Evolutionary conservation across 768 basidiomycete genomes (phyloP).

Genomic region (Suillus cothurnatus): DNA sequence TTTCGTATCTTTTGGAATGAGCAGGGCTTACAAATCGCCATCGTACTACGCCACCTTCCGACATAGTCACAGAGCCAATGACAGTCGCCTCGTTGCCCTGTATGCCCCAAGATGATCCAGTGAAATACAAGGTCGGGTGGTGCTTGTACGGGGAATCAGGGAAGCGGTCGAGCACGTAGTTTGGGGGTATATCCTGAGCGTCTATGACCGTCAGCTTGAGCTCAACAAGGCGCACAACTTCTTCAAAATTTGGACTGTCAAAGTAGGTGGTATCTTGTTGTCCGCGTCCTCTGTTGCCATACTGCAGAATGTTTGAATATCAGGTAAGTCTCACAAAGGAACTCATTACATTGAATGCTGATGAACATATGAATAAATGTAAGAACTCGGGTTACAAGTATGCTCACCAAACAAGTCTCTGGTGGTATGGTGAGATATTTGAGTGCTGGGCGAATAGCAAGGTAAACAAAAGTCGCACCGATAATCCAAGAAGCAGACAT

Average conservation of each 20-base stretch:
- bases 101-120: conserved; percentile 46
- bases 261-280: conserved; percentile 44
- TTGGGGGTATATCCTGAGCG: conserved; percentile 20
- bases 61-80: conserved; percentile 54
- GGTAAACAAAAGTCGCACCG: conserved; percentile 43
- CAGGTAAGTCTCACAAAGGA: background rate
- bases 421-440: background rate
- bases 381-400: background rate
- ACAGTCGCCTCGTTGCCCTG: conserved; percentile 45
- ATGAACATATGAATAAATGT: background rate
- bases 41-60: conserved; percentile 44
- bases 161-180: conserved; percentile 23
- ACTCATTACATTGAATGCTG: conserved; percentile 54
- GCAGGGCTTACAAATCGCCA: conserved; percentile 61
- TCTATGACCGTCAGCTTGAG: conserved; percentile 53
- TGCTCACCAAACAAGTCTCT: conserved; percentile 31
- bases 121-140: conserved; percentile 50
- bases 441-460: conserved; percentile 43
- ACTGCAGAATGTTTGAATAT: conserved; percentile 16
- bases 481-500: conserved; percentile 81
- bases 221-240: conserved; percentile 66
- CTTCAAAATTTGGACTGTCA: conserved; percentile 54
- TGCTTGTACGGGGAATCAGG: conserved; percentile 24
- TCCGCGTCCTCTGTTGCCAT: conserved; percentile 27
- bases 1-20: conserved; percentile 3